phyloP scores from a whole-genome alignment of 2,329 filamentous ascomycete genomes.

The Thielaviopsis euricoi region DNA sequence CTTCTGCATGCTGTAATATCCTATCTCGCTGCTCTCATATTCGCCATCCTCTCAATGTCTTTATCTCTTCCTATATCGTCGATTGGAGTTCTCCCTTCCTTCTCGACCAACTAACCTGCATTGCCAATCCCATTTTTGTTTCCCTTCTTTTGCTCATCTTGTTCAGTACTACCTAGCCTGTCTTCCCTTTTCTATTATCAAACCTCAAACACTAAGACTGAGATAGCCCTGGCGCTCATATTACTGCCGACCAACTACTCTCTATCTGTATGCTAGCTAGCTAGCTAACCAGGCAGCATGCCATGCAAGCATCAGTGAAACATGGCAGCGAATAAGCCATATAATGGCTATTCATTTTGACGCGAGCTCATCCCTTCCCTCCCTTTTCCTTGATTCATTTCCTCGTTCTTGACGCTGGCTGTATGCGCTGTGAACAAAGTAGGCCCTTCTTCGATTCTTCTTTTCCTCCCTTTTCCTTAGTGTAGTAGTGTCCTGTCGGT shows the following conservation, averaged over 20 bases:
- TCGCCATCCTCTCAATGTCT: too few relatives aligned
- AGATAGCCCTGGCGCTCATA: too few relatives aligned
- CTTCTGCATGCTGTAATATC: too few relatives aligned
- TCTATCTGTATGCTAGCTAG: not conserved
- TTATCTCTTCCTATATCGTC: too few relatives aligned
- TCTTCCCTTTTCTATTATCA: not conserved
- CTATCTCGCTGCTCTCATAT: too few relatives aligned
- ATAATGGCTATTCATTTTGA: too few relatives aligned
- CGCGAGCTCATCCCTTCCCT: not conserved
- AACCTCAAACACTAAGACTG: not conserved
- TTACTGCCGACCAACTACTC: too few relatives aligned
- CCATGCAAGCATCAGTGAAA: not conserved
- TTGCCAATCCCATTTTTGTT: not conserved
- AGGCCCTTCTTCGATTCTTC: not conserved
- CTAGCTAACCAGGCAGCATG: not conserved
- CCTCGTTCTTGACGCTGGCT: too few relatives aligned
- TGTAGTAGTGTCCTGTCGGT: too few relatives aligned
- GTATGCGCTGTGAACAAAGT: too few relatives aligned
- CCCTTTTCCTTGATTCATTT: not conserved
- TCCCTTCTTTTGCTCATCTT: not conserved
- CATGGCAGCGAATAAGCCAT: not conserved
- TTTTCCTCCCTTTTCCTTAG: not conserved
- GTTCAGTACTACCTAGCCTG: not conserved
- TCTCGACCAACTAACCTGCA: not conserved
- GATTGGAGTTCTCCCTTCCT: not conserved